phyloP scores from a whole-genome alignment of 371 early-diverging fungal species.

The Apophysomyces elegans region DNA sequence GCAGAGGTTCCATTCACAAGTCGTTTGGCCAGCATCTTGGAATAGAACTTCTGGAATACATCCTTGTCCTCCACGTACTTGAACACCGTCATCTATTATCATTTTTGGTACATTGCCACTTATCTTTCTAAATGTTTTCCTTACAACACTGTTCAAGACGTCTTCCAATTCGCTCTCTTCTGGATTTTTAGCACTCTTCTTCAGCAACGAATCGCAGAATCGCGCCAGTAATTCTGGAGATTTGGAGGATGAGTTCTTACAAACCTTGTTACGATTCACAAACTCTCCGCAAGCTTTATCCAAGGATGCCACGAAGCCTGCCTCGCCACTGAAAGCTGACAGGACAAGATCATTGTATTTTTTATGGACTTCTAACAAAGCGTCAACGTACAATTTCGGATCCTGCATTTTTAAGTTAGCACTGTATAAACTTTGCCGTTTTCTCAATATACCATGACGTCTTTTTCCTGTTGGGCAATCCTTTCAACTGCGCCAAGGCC shows the following conservation, averaged over 20 bases:
- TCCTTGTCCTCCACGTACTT: constrained; percentile 91
- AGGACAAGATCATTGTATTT: constrained; percentile 79
- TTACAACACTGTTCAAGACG: constrained; percentile 81
- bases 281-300: constrained; percentile 94
- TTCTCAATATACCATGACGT: constrained; percentile 41
- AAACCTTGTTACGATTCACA: constrained; percentile 87
- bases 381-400: constrained; percentile 85
- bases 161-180: constrained; percentile 89
- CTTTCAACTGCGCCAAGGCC: constrained; percentile 85
- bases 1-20: constrained; percentile 75
- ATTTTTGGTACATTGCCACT: not conserved
- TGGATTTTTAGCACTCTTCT: constrained; percentile 81
- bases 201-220: constrained; percentile 83
- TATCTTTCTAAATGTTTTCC: constrained; percentile 18
- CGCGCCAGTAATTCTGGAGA: constrained; percentile 87
- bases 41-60: constrained; percentile 87
- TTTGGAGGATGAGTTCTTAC: constrained; percentile 70
- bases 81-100: constrained; percentile 71
- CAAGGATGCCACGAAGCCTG: constrained; percentile 91
- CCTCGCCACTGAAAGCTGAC: constrained; percentile 79
- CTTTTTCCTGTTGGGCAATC: constrained; percentile 68
- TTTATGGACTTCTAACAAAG: constrained; percentile 78
- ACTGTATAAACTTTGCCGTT: not conserved
- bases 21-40: constrained; percentile 77
- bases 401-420: constrained; percentile 45